phyloP scores from a whole-genome alignment of 2,329 filamentous ascomycete genomes.

The Alternaria solani region DNA sequence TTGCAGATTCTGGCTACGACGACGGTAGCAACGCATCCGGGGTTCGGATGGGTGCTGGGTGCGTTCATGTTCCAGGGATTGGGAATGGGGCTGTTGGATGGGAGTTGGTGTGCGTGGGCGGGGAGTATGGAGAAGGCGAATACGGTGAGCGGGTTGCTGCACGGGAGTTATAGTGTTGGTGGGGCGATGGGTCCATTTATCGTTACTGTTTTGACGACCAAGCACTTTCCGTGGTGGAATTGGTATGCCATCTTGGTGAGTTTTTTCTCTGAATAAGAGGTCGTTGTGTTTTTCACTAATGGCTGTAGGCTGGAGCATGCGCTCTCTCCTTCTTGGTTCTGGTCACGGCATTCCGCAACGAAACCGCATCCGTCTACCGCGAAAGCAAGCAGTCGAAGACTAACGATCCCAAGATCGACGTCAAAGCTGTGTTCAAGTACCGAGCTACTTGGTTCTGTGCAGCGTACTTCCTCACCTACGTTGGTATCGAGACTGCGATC shows the following conservation, averaged over 20 bases:
- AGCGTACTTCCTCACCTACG: slow-evolving; percentile 55
- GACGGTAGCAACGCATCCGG: slow-evolving; percentile 38
- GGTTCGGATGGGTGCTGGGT: slow-evolving; percentile 45
- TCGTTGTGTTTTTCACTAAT: neutral
- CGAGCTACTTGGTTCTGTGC: slow-evolving; percentile 54
- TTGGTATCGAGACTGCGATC: slow-evolving; percentile 56
- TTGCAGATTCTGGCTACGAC: slow-evolving; percentile 48
- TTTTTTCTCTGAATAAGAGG: neutral
- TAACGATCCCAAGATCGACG: slow-evolving; percentile 4
- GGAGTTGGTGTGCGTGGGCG: slow-evolving; percentile 58
- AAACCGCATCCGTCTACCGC: slow-evolving; percentile 46
- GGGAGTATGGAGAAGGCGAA: slow-evolving; percentile 53
- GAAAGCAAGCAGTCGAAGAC: slow-evolving; percentile 28
- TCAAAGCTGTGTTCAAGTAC: slow-evolving; percentile 42
- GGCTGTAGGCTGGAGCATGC: slow-evolving; percentile 8
- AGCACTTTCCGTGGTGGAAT: slow-evolving; percentile 44
- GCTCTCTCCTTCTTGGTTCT: slow-evolving; percentile 37
- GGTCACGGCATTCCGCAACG: slow-evolving; percentile 49
- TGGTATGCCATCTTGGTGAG: slow-evolving; percentile 55
- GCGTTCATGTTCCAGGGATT: slow-evolving; percentile 47
- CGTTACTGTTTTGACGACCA: slow-evolving; percentile 40
- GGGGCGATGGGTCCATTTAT: slow-evolving; percentile 52
- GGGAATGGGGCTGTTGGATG: slow-evolving; percentile 55
- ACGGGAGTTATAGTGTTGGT: slow-evolving; percentile 53
- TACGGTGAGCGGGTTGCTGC: slow-evolving; percentile 52